phyloP scores from a whole-genome alignment of 2,329 filamentous ascomycete species.

The Fusarium sp. region DNA sequence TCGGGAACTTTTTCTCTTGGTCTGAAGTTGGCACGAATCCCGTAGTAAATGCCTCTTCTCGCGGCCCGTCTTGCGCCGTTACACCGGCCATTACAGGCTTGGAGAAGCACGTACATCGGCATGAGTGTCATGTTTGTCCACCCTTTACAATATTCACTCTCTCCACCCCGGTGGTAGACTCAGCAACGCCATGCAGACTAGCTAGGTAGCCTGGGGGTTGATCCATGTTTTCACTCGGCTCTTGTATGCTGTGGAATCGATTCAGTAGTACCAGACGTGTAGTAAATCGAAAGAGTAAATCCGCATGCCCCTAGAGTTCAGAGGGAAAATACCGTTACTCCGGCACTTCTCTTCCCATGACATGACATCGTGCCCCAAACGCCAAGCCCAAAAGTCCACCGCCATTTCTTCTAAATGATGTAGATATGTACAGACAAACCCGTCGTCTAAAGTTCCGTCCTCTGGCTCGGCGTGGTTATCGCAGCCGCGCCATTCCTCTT shows the following conservation, averaged over 20 bases:
- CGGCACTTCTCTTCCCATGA: constrained; percentile 21
- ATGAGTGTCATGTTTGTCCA: too few relatives aligned
- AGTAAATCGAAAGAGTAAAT: neutral
- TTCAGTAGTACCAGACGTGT: neutral
- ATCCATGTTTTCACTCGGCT: constrained; percentile 4
- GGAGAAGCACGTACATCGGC: too few relatives aligned
- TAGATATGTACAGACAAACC: constrained; percentile 16
- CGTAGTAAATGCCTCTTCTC: constrained; percentile 35
- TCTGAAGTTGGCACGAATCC: constrained; percentile 24
- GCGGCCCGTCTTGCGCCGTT: constrained; percentile 33
- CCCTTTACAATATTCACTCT: too few relatives aligned
- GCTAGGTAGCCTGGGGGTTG: too few relatives aligned
- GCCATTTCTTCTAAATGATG: constrained; percentile 23
- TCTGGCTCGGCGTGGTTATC: constrained; percentile 41
- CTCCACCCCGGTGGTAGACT: too few relatives aligned
- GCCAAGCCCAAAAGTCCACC: constrained; percentile 38
- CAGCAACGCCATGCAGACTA: too few relatives aligned
- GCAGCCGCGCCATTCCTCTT: constrained; percentile 42
- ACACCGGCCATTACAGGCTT: neutral
- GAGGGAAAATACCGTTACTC: constrained; percentile 11
- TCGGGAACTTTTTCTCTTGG: constrained; percentile 32
- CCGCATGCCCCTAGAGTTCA: neutral
- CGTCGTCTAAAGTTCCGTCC: constrained; percentile 47
- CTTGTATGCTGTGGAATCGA: neutral
- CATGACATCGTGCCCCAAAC: constrained; percentile 30